Evolutionary conservation across 345 rosid species (phyloP), one percentile per base, ranked within the genome.

Genomic region (Murraya paniculata): DNA sequence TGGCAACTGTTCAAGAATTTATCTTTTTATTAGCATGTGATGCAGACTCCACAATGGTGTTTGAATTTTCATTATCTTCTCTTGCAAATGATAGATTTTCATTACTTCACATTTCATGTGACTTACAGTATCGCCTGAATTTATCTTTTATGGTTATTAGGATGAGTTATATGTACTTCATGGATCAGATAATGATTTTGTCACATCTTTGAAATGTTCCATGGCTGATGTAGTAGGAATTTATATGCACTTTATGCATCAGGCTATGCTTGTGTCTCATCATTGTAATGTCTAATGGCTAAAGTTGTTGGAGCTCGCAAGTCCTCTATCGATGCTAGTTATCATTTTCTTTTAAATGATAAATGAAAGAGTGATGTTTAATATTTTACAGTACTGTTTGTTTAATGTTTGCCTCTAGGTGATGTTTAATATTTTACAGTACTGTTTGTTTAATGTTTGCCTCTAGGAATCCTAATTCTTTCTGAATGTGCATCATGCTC

Each of bases 401-500:
- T 21, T 24, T 4, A 50, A 48, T 41, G 2, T 55, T 33, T 25
- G n/a, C n/a, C n/a, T n/a, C n/a, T n/a, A n/a, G n/a, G 18, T 41
- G 58, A 0, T 72, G 16, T 39, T 79, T 79, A 33, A 4, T 36
- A 50, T 55, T 27, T 66, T 10, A 35, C 38, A 48, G 6, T 41
- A 22, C 45, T 58, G 13, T 7, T 35, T 76, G 72, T 21, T 24
- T 4, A 50, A 48, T 41, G 2, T 55, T 33, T 25, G 14, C 64
- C 4, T 60, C 33, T 59, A 9, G 27, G 39, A 38, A 21, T 11
- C 36, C 33, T 71, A 73, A 50, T 65, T 31, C 16, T 48, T 4
- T 58, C 57, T 78, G 18, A 58, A 33, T 22, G 39, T 53, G 71
- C 33, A 22, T 65, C 36, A 36, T 81, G 81, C 60, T n/a, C 50